A percentile compares a stretch with the other conserved stretches of the same genome.
phyloP scores from a whole-genome alignment of 1,284 basidiomycete genomes.

The Neolentinus lepideus region DNA sequence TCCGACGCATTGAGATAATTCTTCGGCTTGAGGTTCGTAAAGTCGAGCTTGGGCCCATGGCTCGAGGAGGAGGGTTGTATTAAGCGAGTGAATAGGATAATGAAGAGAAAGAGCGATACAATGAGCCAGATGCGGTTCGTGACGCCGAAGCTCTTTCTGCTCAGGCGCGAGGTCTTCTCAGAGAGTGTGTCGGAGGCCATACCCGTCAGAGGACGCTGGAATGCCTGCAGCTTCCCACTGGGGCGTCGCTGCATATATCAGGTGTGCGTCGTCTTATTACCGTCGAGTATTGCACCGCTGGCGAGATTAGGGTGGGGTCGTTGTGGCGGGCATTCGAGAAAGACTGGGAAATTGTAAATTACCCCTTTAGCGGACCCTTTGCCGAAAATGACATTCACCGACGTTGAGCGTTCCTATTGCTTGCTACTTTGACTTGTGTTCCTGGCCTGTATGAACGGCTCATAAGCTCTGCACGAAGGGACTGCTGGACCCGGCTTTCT shows the following conservation, averaged over 20 bases:
- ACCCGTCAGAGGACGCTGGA: constrained; percentile 23
- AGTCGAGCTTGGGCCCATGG: constrained; percentile 32
- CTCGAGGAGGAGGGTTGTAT: constrained; percentile 34
- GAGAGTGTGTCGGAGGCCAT: constrained; percentile 31
- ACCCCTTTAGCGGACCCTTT: not conserved
- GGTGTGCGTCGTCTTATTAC: not conserved
- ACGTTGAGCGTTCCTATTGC: not conserved
- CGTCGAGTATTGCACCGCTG: not conserved
- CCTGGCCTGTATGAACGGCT: not conserved
- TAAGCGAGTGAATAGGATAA: constrained; percentile 59
- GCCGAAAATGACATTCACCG: not conserved
- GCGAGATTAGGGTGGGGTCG: not conserved
- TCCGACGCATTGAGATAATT: constrained; percentile 61
- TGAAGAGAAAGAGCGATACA: constrained; percentile 45
- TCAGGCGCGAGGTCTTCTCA: constrained; percentile 46
- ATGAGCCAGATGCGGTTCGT: constrained; percentile 70
- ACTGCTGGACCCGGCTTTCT: not conserved
- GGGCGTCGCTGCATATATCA: constrained; percentile 50
- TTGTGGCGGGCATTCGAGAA: not conserved
- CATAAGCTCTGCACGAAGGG: not conserved
- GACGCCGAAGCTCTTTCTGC: constrained; percentile 51
- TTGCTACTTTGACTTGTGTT: not conserved
- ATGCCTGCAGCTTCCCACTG: constrained; percentile 37
- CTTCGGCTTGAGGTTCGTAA: constrained; percentile 49
- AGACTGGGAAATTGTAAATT: not conserved